phyloP scores from a whole-genome alignment of 805 yeast genomes.

The Cyberlindnera galapagoensis region DNA sequence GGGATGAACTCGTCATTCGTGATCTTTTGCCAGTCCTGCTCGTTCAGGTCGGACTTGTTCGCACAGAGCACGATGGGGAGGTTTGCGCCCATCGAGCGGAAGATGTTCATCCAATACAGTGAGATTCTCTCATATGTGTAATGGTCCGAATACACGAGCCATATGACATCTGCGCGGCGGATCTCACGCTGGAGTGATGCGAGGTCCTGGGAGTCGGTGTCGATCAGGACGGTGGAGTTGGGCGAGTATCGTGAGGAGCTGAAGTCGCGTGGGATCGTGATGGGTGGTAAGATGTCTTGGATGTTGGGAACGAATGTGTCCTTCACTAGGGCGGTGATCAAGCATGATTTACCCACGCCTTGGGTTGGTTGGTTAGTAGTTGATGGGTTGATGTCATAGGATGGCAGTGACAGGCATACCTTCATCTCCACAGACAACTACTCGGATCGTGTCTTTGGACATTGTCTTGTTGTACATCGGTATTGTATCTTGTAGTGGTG shows the following conservation, averaged over 20 bases:
- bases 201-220: slow-evolving; percentile 68
- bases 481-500: no score
- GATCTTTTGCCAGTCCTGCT: slow-evolving; percentile 38
- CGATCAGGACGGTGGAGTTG: slow-evolving; percentile 66
- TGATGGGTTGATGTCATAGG: no score
- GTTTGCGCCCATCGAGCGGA: slow-evolving; percentile 89
- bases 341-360: slow-evolving; percentile 72
- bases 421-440: slow-evolving; percentile 93
- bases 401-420: slow-evolving; percentile 30
- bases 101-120: slow-evolving; percentile 89
- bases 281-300: slow-evolving; percentile 75
- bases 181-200: slow-evolving; percentile 60
- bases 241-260: slow-evolving; percentile 54
- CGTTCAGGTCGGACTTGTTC: slow-evolving; percentile 58
- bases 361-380: slow-evolving; percentile 4
- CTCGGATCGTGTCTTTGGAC: slow-evolving; percentile 53
- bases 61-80: slow-evolving; percentile 89
- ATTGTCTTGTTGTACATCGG: slow-evolving; percentile 17
- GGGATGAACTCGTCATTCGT: slow-evolving; percentile 81
- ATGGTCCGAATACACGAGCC: slow-evolving; percentile 93
- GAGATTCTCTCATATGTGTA: slow-evolving; percentile 91
- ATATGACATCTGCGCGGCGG: slow-evolving; percentile 80
- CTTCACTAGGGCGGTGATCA: slow-evolving; percentile 75
- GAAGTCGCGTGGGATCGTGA: slow-evolving; percentile 73
- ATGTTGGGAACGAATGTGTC: slow-evolving; percentile 73